Evolutionary conservation across 345 rosid species (phyloP), one percentile per base, ranked within the genome.

Genomic region (Salix brachista): DNA sequence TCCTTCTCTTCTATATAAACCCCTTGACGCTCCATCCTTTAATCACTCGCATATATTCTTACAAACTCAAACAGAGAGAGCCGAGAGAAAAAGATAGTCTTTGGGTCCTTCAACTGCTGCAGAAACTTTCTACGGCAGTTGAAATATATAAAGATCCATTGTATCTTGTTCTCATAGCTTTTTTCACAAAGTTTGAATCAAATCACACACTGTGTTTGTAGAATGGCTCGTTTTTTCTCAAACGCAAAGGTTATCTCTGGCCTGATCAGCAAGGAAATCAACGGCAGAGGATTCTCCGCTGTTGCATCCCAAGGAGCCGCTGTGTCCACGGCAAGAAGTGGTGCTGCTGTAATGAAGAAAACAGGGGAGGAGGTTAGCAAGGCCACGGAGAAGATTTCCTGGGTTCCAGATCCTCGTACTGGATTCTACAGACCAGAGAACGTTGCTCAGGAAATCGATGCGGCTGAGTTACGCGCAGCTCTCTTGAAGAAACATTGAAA

Each of bases 381-480:
- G 28, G 72, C 88, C 12, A 80, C 72, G 69, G 79, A 87, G 85
- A 87, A 85, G 80, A 87, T 83, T 39, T 73, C 93, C 8, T 94
- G 97, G 97, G 83, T 88, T 52, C 98, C 98, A 1, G 97, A 94
- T 77, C 98, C 97, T 7, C 86, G 88, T 37, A 92, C 98, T 79
- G 96, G 98, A 18, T 87, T 79, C 80, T 94, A 90, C 91, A 82
- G 95, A 75, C 97, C 98, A 2, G 98, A 88, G 72, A 88, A 86
- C 78, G 83, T 84, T 44, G 81, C 88, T 4, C 80, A 86, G 12
- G 97, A 89, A 82, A 77, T 90, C 36, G 96, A 94, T 80, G 88
- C 78, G 18, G 96, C 92, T 12, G 96, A 89, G 77, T 86, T 94
- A 1, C 81, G 97, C 23, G 93, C 90, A 32, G 18, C 75, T 52